Conservation (phyloP, 2,329 filamentous ascomycete species). For the Penicillium sp. region DNA sequence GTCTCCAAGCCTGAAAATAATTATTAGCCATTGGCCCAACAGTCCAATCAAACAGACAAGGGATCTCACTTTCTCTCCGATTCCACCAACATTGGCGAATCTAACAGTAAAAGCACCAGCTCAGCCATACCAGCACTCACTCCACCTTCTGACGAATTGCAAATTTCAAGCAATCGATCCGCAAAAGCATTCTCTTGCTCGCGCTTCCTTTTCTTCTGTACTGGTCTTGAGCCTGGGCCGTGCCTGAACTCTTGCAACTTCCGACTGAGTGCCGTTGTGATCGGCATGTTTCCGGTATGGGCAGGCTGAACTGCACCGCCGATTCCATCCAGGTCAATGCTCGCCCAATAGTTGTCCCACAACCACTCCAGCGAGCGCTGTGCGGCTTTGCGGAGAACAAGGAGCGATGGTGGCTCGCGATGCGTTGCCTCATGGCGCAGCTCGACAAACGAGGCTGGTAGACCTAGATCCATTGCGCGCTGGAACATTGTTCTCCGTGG, state of each 20-base stretch:
- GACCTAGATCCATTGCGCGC: slow-evolving; percentile 45
- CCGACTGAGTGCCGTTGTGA: slow-evolving; percentile 25
- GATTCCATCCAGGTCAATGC: slow-evolving; percentile 44
- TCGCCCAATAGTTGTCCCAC: slow-evolving; percentile 83
- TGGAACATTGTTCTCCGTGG: slow-evolving; percentile 51
- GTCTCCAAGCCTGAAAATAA: slow-evolving; percentile 30
- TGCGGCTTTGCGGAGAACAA: slow-evolving; percentile 71
- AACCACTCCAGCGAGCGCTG: slow-evolving; percentile 78
- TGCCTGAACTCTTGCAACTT: slow-evolving; percentile 25
- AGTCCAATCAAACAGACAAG: background rate
- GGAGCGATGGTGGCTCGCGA: slow-evolving; percentile 78
- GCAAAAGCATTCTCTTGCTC: slow-evolving; percentile 29
- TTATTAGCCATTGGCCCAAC: slow-evolving; percentile 7
- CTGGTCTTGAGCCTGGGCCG: slow-evolving; percentile 18
- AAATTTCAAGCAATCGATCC: slow-evolving; percentile 35
- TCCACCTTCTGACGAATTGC: slow-evolving; percentile 19
- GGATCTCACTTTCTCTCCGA: slow-evolving; percentile 34
- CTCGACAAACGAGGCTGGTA: slow-evolving; percentile 76
- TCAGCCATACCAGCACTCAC: slow-evolving; percentile 21
- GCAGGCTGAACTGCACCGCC: slow-evolving; percentile 9
- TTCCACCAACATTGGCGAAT: slow-evolving; percentile 33
- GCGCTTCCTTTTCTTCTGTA: slow-evolving; percentile 37
- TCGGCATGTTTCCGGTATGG: slow-evolving; percentile 17
- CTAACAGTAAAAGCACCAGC: slow-evolving; percentile 35
- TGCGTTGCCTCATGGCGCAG: slow-evolving; percentile 88